Evolutionary conservation across 2,329 filamentous ascomycete genomes (phyloP), one percentile per base, ranked within the genome.

Genomic region (Plectosphaerella plurivora): DNA sequence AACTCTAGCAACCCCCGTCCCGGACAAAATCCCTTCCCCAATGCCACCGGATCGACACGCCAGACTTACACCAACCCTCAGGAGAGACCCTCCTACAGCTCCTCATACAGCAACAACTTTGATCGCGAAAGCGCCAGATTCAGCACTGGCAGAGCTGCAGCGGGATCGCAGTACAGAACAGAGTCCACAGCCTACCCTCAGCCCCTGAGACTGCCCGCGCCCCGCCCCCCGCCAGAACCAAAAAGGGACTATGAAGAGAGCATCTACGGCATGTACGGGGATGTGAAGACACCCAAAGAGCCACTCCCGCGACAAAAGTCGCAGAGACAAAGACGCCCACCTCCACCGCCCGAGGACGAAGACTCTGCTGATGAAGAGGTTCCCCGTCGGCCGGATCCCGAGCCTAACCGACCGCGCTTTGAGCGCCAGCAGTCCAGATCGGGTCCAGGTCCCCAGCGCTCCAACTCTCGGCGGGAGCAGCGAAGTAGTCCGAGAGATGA

Each of bases 21-120:
- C 14, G 53, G 53, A n/a, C 53, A 55, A 4, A 53, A 51, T 4
- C 53, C 53, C 5, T 55, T 55, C 10, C 53, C 51, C 20, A 28
- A 42, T 4, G 39, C 8, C 8, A 10, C 28, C 28, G 11, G 28
- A 12, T 33, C 28, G 8, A 10, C 28, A 12, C 28, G 28, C 11
- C 28, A 33, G 11, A 33, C 28, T 3, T 33, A 33, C 28, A 33
- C 28, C 28, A 33, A 8, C 11, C 53, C 36, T 50, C 39, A 42
- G 15, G n/a, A 42, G 14, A n/a, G 10, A 24, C 51, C 49, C 10
- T 24, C 53, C 14, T 53, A 55, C 16, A 47, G 45, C 5, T 53
- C 45, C 41, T 53, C 53, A 16, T 55, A 55, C 35, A 55, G 48
- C 53, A 55, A 53, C 45, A 55, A 55, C 49, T 55, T 53, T 18